Evolutionary conservation across 495 filamentous ascomycete species (phyloP).

Genomic region (Penicillium paxilli): DNA sequence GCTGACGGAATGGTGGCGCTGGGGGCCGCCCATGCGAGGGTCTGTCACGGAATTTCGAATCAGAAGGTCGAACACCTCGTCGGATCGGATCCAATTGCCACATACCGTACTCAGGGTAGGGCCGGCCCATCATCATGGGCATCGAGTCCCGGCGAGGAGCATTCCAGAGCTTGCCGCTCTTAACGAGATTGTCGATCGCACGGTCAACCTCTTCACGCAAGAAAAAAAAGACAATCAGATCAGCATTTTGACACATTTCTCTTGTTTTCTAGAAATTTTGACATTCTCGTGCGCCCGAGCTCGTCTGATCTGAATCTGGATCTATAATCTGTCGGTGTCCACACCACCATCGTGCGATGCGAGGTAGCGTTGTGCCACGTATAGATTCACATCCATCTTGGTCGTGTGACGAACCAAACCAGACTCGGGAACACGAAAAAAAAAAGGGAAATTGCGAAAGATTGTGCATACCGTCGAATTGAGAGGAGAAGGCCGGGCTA

Average conservation of each 20-base stretch:
- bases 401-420: not conserved
- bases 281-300: not conserved
- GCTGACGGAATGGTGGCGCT: slow-evolving; percentile 81
- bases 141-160: slow-evolving; percentile 83
- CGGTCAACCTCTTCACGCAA: slow-evolving; percentile 88
- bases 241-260: not conserved
- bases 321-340: not conserved
- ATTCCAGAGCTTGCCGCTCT: slow-evolving; percentile 91
- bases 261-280: not conserved
- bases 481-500: slow-evolving; percentile 75
- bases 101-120: slow-evolving; percentile 60
- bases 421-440: not conserved
- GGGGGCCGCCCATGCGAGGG: slow-evolving; percentile 49
- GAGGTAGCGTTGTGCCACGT: not conserved
- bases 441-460: slow-evolving; percentile 2
- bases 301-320: not conserved
- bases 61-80: slow-evolving; percentile 21
- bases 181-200: slow-evolving; percentile 90
- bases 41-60: slow-evolving; percentile 37
- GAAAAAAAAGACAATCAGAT: slow-evolving; percentile 20
- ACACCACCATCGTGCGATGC: not conserved
- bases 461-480: slow-evolving; percentile 78
- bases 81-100: slow-evolving; percentile 13
- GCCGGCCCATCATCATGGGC: slow-evolving; percentile 66
- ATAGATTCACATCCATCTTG: not conserved